Base-by-base conservation (phyloP, 1,284 basidiomycete species). In the Leccinum griseonigrum region DNA sequence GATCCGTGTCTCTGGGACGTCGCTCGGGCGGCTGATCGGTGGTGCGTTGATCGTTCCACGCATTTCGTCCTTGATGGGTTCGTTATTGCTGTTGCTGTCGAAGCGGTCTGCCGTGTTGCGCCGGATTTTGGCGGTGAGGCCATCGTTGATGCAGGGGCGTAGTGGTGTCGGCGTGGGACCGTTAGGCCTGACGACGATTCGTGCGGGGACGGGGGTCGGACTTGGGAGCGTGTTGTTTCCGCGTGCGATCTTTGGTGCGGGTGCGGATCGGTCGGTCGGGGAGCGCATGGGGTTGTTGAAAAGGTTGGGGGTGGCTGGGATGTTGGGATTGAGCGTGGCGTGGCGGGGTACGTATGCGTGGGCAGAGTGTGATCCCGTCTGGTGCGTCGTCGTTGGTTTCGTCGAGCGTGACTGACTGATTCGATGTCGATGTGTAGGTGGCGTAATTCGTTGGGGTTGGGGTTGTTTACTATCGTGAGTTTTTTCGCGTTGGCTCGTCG, bases 361-460 rank as follows among this genome's bases (percentile, higher is more conserved):
- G 87, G 77, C 79, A 7, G 83, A 85, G 63, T 79, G 81, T 54
- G 89, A 91, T 71, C 90, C 89, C 11, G 86, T 91, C 10, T 91
- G 90, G 89, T 87, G 59, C 58, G 79, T 68, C 3, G n/a, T 51
- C 18, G 31, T 6, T 8, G 3, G n/a, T 52, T 40, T 26, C 13
- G 5, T 56, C 9, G 14, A 31, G 6, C 8, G 3, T 5, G 28
- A 43, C 13, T 18, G 36, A 28, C 10, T 10, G 18, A 38, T 5
- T 9, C 14, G 22, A 54, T 14, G 34, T 16, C 87, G 86, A 86
- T 91, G 89, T 14, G 34, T 16, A 88, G 86, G 87, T 91, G 89
- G 90, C 77, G 90, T 51, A 92, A 91, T 69, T 76, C 84, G 3
- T 69, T 91, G 51, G 90, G 90, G 0, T 75, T 91, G 8, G 88